phyloP scores from a whole-genome alignment of 23 red algal species.

The Cyanidioschyzon merolae region DNA sequence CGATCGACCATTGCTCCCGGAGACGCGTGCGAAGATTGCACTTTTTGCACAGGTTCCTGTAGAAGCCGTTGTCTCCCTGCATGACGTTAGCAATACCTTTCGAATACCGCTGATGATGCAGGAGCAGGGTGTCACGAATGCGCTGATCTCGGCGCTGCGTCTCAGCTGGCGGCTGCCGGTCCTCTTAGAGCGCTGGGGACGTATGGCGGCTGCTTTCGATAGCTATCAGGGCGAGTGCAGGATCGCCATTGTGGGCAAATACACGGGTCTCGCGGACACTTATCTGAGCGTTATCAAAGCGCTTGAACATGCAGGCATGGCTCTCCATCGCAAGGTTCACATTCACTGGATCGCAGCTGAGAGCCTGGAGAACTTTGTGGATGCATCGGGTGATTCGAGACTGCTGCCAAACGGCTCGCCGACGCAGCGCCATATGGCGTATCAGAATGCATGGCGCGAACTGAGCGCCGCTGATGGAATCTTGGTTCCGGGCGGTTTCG shows the following conservation, averaged over 20 bases:
- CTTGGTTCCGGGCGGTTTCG: constrained; percentile 93
- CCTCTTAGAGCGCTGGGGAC: constrained; percentile 66
- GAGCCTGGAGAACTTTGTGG: constrained; percentile 38
- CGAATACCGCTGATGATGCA: constrained; percentile 93
- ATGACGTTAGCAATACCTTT: constrained; percentile 98
- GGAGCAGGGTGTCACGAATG: constrained; percentile 87
- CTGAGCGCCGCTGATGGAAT: constrained; percentile 58
- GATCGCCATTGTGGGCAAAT: constrained; percentile 89
- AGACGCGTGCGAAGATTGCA: constrained; percentile 82
- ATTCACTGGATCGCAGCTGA: constrained; percentile 67
- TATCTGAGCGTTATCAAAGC: constrained; percentile 79
- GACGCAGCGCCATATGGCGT: not conserved
- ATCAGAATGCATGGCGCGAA: constrained; percentile 52
- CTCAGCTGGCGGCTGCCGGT: constrained; percentile 83
- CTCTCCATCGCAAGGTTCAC: constrained; percentile 42
- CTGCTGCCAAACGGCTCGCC: not conserved
- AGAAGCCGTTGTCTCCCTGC: constrained; percentile 90
- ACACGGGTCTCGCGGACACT: constrained; percentile 73
- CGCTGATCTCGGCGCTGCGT: constrained; percentile 67
- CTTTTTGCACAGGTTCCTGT: constrained; percentile 92
- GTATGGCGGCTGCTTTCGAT: constrained; percentile 49
- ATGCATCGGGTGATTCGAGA: not conserved
- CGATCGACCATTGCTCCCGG: constrained; percentile 59
- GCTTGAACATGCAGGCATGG: constrained; percentile 87
- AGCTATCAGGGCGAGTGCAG: constrained; percentile 16